Evolutionary conservation across 495 filamentous ascomycete species (phyloP).

Genomic region (Cercophora sp.): DNA sequence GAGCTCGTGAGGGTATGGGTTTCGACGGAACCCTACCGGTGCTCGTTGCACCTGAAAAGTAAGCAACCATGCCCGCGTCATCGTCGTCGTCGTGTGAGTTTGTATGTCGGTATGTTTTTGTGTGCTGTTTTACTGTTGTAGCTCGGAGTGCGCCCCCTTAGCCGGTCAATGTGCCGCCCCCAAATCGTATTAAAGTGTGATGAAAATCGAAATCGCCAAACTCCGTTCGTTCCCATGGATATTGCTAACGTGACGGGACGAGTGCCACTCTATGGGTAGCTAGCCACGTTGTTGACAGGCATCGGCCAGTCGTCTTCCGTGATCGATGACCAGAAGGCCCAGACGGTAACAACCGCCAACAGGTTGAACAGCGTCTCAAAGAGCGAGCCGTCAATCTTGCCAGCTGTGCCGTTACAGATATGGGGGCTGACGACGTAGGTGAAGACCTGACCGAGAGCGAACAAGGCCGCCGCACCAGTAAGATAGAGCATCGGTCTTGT

Average conservation of each 20-base stretch:
- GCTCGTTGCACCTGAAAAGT: slow-evolving; percentile 17
- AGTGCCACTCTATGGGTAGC: slow-evolving; percentile 25
- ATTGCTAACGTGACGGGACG: neutral
- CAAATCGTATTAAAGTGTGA: neutral
- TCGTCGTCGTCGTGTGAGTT: too few species aligned
- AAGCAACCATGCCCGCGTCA: slow-evolving; percentile 7
- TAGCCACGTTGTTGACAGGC: slow-evolving; percentile 36
- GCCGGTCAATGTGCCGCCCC: too few species aligned
- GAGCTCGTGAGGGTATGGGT: slow-evolving; percentile 2
- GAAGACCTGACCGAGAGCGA: slow-evolving; percentile 91
- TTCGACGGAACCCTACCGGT: slow-evolving; percentile 1
- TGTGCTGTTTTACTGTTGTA: slow-evolving; percentile 1
- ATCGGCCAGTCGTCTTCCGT: slow-evolving; percentile 98
- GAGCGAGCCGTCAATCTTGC: slow-evolving; percentile 86
- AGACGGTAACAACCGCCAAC: slow-evolving; percentile 72
- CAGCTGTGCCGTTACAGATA: slow-evolving; percentile 74
- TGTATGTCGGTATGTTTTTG: too few species aligned
- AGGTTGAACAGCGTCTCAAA: slow-evolving; percentile 95
- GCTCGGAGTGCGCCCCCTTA: too few species aligned
- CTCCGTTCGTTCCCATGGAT: neutral
- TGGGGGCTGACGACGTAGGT: slow-evolving; percentile 89
- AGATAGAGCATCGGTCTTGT: slow-evolving; percentile 85
- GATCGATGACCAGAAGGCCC: slow-evolving; percentile 98
- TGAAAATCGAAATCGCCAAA: neutral
- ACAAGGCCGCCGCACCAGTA: slow-evolving; percentile 65